Evolutionary conservation across 1,139 yeast species (phyloP).

Genomic region (Pichiaceae sp.): DNA sequence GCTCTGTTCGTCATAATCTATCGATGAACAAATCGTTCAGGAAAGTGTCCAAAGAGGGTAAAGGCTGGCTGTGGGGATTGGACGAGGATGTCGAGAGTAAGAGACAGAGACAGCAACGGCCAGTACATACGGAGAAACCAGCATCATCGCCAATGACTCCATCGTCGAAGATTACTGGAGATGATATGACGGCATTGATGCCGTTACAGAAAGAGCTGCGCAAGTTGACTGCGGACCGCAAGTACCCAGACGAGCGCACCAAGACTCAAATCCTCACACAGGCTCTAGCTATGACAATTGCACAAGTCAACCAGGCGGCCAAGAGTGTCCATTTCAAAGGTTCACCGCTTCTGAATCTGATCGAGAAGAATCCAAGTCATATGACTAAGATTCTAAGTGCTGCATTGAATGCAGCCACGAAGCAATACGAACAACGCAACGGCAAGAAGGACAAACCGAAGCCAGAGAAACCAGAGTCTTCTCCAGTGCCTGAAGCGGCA

Average conservation of each 20-base stretch:
- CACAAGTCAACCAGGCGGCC: slow-evolving; percentile 83
- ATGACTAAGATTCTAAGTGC: slow-evolving; percentile 75
- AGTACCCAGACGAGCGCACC: slow-evolving; percentile 60
- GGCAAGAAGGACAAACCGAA: slow-evolving; percentile 7
- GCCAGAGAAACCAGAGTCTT: not conserved
- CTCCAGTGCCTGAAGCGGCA: not conserved
- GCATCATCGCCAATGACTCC: slow-evolving; percentile 4
- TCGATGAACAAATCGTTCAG: slow-evolving; percentile 79
- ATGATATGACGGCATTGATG: slow-evolving; percentile 54
- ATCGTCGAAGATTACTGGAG: slow-evolving; percentile 33
- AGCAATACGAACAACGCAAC: slow-evolving; percentile 42
- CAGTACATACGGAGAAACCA: slow-evolving; percentile 11
- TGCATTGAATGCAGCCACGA: slow-evolving; percentile 73
- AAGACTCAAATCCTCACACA: slow-evolving; percentile 81
- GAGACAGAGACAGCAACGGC: slow-evolving; percentile 50
- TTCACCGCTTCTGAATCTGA: slow-evolving; percentile 70
- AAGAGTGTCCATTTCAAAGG: slow-evolving; percentile 77
- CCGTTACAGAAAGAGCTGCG: slow-evolving; percentile 68
- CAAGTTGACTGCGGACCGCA: slow-evolving; percentile 60
- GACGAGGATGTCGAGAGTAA: slow-evolving; percentile 86
- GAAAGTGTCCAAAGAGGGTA: slow-evolving; percentile 69
- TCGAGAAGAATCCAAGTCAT: slow-evolving; percentile 83
- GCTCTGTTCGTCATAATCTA: slow-evolving; percentile 81
- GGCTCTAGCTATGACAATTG: slow-evolving; percentile 87
- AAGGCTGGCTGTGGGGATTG: slow-evolving; percentile 89